Conservation (phyloP, 192 early-diverging fungal genomes). For the Spizellomyces sp. region DNA sequence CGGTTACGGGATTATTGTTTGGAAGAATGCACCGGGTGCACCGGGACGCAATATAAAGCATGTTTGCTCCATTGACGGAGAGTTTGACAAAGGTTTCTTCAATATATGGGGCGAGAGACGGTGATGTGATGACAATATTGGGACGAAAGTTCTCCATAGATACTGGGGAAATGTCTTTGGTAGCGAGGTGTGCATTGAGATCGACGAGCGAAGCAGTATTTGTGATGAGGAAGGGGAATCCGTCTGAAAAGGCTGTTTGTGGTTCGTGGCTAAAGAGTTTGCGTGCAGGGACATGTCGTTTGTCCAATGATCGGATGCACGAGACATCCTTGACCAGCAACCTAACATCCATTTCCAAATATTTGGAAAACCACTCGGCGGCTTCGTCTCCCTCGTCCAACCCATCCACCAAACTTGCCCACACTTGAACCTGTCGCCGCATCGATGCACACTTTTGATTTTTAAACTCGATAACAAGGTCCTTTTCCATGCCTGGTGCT, state of each 20-base stretch:
- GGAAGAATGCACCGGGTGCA: conserved; percentile 51
- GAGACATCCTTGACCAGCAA: conserved; percentile 54
- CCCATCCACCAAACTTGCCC: conserved; percentile 39
- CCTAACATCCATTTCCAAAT: conserved; percentile 42
- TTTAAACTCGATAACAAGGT: conserved; percentile 9
- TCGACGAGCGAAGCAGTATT: conserved; percentile 60
- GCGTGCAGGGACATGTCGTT: conserved; percentile 49
- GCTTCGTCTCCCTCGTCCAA: conserved; percentile 69
- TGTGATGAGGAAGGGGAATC: conserved; percentile 71
- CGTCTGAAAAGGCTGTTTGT: conserved; percentile 79
- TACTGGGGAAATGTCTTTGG: conserved; percentile 32
- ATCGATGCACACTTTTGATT: background rate
- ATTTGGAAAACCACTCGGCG: conserved; percentile 55
- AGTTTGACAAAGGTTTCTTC: conserved; percentile 73
- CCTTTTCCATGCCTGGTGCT: conserved; percentile 38
- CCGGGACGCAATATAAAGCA: conserved; percentile 33
- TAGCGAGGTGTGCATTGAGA: conserved; percentile 59
- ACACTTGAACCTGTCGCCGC: conserved; percentile 24
- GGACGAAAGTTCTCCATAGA: conserved; percentile 69
- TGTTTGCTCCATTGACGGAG: conserved; percentile 33
- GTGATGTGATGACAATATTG: conserved; percentile 65
- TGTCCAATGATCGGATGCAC: conserved; percentile 37
- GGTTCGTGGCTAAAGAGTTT: conserved; percentile 22
- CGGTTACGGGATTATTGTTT: conserved; percentile 38
- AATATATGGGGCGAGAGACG: conserved; percentile 51